Percentiles rank a stretch among this genome's conserved stretches.
Evolutionary conservation across 768 basidiomycete genomes (phyloP).

Genomic region (Mycena leptocephala): DNA sequence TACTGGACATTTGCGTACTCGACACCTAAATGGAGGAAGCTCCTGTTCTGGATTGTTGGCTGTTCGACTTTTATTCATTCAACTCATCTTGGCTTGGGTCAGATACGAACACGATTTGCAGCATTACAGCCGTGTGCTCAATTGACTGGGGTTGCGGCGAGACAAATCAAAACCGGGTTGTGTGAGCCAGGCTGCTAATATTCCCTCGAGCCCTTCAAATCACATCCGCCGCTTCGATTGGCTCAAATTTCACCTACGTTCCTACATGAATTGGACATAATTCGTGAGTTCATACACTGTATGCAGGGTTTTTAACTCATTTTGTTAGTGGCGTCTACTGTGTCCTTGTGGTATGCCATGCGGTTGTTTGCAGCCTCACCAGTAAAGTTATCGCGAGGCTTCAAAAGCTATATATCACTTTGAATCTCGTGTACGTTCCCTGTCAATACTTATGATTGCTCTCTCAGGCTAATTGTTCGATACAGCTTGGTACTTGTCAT

Average conservation of each 20-base stretch:
- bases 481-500: neutral
- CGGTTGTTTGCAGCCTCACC: conserved; percentile 67
- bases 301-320: neutral
- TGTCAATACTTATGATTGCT: neutral
- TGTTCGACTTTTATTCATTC: too few relatives aligned
- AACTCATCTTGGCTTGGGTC: neutral
- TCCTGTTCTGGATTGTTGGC: conserved; percentile 75
- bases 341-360: conserved; percentile 65
- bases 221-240: conserved; percentile 59
- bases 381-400: conserved; percentile 68
- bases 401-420: conserved; percentile 60
- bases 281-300: conserved; percentile 38
- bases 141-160: neutral
- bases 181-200: too few relatives aligned
- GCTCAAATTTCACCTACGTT: conserved; percentile 40
- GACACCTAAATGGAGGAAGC: conserved; percentile 65
- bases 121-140: conserved; percentile 52
- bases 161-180: too few relatives aligned
- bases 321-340: conserved; percentile 63
- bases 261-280: conserved; percentile 41
- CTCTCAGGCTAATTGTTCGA: neutral
- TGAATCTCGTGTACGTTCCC: conserved; percentile 52
- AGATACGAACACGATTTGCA: conserved; percentile 70
- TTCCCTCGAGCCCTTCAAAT: conserved; percentile 57
- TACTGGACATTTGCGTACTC: conserved; percentile 73